These are phyloP conservation scores for Trematosphaeria pertusa DNA, from an alignment of 2,329 filamentous ascomycete species.

Conservation along the genomic window DNA sequence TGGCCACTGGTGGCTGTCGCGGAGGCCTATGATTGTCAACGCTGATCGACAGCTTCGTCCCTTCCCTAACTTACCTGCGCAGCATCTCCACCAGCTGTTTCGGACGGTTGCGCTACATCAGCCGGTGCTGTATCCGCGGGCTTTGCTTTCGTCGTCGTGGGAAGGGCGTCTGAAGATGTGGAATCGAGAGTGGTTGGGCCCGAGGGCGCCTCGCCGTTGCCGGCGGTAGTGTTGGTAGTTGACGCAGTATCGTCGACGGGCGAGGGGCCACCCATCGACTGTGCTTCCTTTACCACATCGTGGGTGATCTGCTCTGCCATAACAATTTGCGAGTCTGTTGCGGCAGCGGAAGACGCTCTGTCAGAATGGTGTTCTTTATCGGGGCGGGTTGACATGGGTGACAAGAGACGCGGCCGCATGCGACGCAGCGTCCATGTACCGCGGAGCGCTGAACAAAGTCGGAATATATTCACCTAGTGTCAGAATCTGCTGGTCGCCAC, in stretches of 20 bases:
- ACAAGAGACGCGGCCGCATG: conserved; percentile 14
- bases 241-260: conserved; percentile 71
- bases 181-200: conserved; percentile 40
- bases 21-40: conserved; percentile 27
- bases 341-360: conserved; percentile 33
- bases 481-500: conserved; percentile 50
- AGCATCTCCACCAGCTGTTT: conserved; percentile 22
- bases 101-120: conserved; percentile 24
- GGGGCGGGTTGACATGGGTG: conserved; percentile 13
- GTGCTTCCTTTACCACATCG: conserved; percentile 75
- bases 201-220: conserved; percentile 53
- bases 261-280: conserved; percentile 69
- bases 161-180: conserved; percentile 39
- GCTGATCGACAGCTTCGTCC: not conserved
- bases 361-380: conserved; percentile 44
- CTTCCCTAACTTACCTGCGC: conserved; percentile 30
- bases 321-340: conserved; percentile 65
- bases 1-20: conserved; percentile 19
- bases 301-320: conserved; percentile 75
- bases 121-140: conserved; percentile 25
- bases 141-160: conserved; percentile 44
- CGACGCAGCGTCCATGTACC: conserved; percentile 30
- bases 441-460: conserved; percentile 27
- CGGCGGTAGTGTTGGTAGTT: conserved; percentile 63
- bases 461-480: conserved; percentile 48